Percentiles rank a stretch among this genome's conserved stretches.
phyloP scores from a whole-genome alignment of 1,284 basidiomycete genomes.

The Pascua guehoae region DNA sequence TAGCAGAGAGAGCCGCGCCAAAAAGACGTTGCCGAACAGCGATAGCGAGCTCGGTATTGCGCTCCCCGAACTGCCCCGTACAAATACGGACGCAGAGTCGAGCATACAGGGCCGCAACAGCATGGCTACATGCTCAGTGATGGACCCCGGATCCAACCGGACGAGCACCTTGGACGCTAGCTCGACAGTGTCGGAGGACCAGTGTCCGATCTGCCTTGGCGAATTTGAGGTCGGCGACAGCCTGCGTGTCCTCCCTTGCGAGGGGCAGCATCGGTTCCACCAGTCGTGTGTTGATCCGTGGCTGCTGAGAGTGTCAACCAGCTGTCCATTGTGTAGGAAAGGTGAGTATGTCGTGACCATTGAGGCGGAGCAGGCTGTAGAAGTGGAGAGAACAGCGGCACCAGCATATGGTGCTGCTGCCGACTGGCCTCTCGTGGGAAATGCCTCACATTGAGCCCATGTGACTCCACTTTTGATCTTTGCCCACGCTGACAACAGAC shows the following conservation, averaged over 20 bases:
- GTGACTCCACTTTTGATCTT: neutral
- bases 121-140: too few species aligned
- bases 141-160: too few species aligned
- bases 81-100: neutral
- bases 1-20: constrained; percentile 25
- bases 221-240: constrained; percentile 92
- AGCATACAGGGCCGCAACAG: neutral
- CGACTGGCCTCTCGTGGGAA: neutral
- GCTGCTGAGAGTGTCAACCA: constrained; percentile 78
- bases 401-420: neutral
- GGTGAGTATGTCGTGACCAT: constrained; percentile 54
- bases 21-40: neutral
- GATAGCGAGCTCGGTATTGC: constrained; percentile 1
- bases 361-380: too few species aligned
- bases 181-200: constrained; percentile 55
- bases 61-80: constrained; percentile 4
- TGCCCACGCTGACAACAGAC: constrained; percentile 25
- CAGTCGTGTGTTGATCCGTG: constrained; percentile 54
- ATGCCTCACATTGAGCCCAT: too few species aligned
- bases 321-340: constrained; percentile 85
- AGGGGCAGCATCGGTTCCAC: constrained; percentile 83
- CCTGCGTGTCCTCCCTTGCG: constrained; percentile 80
- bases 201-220: constrained; percentile 87
- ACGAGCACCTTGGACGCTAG: neutral
- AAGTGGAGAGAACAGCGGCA: too few species aligned